These are phyloP conservation scores for Albizia julibrissin DNA, from an alignment of 306 rosid genomes.

Conservation along the genomic window DNA sequence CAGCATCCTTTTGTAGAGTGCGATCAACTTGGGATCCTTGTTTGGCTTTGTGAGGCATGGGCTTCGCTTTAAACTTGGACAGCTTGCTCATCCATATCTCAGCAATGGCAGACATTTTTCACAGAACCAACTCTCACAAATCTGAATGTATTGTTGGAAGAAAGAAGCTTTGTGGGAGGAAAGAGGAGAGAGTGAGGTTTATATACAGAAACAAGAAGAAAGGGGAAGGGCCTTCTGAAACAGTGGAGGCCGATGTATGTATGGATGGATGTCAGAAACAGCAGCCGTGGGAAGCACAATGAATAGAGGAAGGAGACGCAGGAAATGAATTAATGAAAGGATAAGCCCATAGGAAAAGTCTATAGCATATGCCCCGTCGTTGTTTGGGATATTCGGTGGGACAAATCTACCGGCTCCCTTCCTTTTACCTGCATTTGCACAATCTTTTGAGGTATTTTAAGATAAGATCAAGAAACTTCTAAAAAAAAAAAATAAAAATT, in stretches of 20 bases:
- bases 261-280: neutral
- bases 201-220: neutral
- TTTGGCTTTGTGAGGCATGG: slow-evolving; percentile 35
- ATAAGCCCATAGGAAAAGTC: slow-evolving; percentile 49
- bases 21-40: slow-evolving; percentile 33
- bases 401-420: neutral
- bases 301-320: neutral
- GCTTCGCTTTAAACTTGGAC: slow-evolving; percentile 55
- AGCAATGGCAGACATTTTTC: slow-evolving; percentile 66
- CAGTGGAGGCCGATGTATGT: neutral
- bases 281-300: neutral
- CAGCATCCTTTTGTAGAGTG: slow-evolving; percentile 4
- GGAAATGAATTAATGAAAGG: neutral
- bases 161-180: neutral
- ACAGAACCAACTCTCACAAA: no score
- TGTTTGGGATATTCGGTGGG: slow-evolving; percentile 42
- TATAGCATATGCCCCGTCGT: slow-evolving; percentile 20
- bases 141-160: neutral
- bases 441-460: neutral
- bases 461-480: neutral
- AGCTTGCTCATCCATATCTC: slow-evolving; percentile 75
- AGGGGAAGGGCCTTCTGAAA: neutral
- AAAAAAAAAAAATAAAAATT: no score
- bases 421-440: neutral
- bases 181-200: neutral